These are phyloP conservation scores for Cladosporium velox DNA, from an alignment of 2,329 filamentous ascomycete species.

Conservation along the genomic window DNA sequence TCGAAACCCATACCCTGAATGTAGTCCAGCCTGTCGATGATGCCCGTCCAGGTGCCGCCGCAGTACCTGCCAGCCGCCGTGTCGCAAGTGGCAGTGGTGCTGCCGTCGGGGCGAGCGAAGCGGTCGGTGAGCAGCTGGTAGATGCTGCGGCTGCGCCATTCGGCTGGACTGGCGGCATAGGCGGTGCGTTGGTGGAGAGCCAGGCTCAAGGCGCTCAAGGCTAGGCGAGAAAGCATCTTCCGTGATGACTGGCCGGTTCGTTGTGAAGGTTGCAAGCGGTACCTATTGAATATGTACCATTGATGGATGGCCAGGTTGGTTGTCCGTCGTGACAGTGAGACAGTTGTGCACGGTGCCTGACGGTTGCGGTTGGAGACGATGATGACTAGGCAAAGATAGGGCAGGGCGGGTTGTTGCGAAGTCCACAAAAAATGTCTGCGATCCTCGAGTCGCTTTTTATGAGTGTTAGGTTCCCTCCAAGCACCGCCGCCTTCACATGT, in stretches of 20 bases:
- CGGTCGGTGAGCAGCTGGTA: constrained; percentile 49
- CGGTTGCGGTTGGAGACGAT: constrained; percentile 10
- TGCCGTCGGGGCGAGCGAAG: constrained; percentile 44
- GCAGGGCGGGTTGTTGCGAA: background rate
- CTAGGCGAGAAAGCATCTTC: constrained; percentile 10
- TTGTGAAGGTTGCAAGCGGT: background rate
- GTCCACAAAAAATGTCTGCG: constrained; percentile 14
- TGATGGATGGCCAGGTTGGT: constrained; percentile 3
- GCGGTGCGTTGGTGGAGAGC: constrained; percentile 23
- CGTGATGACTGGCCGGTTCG: background rate
- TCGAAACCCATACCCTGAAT: constrained; percentile 53
- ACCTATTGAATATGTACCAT: constrained; percentile 15
- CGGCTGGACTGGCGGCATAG: constrained; percentile 31
- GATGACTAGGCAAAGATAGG: constrained; percentile 6
- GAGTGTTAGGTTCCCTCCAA: background rate
- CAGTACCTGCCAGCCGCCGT: constrained; percentile 52
- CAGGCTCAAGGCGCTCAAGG: constrained; percentile 26
- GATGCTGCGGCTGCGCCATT: constrained; percentile 44
- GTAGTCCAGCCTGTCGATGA: constrained; percentile 62
- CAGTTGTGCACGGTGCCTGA: constrained; percentile 3
- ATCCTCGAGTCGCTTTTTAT: constrained; percentile 13
- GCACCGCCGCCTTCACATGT: constrained; percentile 15
- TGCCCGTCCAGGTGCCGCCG: constrained; percentile 61
- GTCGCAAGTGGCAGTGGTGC: constrained; percentile 43
- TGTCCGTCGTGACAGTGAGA: constrained; percentile 10